Conservation (phyloP, 192 early-diverging fungal species). For the Entomortierella chlamydospora region DNA sequence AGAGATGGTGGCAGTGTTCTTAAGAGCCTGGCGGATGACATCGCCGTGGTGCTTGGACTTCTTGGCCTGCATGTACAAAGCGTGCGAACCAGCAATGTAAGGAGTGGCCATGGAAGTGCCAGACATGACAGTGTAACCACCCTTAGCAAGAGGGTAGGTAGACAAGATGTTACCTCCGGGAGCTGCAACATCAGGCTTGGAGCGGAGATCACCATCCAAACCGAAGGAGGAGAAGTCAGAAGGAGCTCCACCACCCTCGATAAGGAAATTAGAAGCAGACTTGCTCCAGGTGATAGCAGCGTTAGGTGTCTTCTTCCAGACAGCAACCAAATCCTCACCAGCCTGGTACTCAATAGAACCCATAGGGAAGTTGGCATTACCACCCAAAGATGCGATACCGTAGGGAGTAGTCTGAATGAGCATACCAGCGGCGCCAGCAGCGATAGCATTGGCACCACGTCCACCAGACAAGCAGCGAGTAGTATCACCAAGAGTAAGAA, state of each 20-base stretch:
- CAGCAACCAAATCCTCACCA: too few species aligned
- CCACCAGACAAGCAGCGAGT: conserved; percentile 50
- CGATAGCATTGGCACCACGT: conserved; percentile 34
- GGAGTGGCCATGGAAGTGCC: conserved; percentile 63
- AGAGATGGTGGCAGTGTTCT: conserved; percentile 36
- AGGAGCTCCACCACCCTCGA: conserved; percentile 56
- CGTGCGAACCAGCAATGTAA: conserved; percentile 54
- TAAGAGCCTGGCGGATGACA: conserved; percentile 31
- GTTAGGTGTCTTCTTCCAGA: too few species aligned
- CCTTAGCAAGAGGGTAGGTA: conserved; percentile 30
- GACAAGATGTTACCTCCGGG: conserved; percentile 63
- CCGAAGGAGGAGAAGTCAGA: conserved; percentile 76
- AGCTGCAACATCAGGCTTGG: conserved; percentile 67
- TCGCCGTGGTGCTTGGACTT: conserved; percentile 25
- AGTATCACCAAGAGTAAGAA: conserved; percentile 4
- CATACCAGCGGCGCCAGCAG: conserved; percentile 12
- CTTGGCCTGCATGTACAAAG: conserved; percentile 45
- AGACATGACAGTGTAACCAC: conserved; percentile 29
- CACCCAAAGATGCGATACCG: conserved; percentile 75
- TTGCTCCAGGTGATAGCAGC: conserved; percentile 12
- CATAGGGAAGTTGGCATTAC: conserved; percentile 61
- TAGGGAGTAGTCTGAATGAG: neutral
- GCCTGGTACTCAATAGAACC: conserved; percentile 64
- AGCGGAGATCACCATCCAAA: conserved; percentile 67
- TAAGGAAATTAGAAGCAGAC: neutral